These are phyloP conservation scores for Taphrina pruni DNA, from an alignment of 1,139 yeast species.

Conservation along the genomic window DNA sequence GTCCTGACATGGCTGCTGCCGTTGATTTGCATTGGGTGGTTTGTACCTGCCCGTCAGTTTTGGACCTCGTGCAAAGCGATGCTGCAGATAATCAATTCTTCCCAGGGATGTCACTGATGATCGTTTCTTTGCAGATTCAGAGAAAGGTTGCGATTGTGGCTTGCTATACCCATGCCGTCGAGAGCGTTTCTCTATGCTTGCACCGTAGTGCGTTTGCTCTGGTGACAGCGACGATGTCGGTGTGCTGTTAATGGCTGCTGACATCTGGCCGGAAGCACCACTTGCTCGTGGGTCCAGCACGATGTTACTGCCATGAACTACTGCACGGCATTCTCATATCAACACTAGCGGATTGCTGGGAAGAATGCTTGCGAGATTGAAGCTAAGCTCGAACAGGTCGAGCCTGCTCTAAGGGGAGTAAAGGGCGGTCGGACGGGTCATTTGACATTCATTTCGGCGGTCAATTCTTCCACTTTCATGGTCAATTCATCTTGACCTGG, in stretches of 20 bases:
- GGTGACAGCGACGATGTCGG: not conserved
- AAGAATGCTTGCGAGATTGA: no score
- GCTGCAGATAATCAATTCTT: slow-evolving; percentile 34
- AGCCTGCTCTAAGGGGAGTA: no score
- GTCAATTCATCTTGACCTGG: no score
- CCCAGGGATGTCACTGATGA: slow-evolving; percentile 22
- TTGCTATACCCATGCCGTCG: slow-evolving; percentile 34
- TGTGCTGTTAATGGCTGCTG: not conserved
- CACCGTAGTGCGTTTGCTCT: not conserved
- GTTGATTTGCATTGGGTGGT: not conserved
- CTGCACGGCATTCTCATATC: not conserved
- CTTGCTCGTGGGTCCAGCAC: not conserved
- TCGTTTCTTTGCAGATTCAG: slow-evolving; percentile 33
- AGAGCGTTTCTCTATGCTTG: not conserved
- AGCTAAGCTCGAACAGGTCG: no score
- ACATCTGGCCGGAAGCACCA: not conserved
- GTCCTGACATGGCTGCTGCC: not conserved
- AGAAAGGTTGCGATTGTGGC: slow-evolving; percentile 30
- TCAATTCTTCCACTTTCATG: no score
- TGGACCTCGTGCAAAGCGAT: slow-evolving; percentile 27
- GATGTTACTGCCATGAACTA: not conserved
- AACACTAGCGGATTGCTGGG: no score
- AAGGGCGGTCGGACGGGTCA: no score
- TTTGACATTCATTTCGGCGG: no score
- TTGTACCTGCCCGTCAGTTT: slow-evolving; percentile 9